Evolutionary conservation across 371 early-diverging fungal genomes (phyloP).

Genomic region (Mucor circinelloides): DNA sequence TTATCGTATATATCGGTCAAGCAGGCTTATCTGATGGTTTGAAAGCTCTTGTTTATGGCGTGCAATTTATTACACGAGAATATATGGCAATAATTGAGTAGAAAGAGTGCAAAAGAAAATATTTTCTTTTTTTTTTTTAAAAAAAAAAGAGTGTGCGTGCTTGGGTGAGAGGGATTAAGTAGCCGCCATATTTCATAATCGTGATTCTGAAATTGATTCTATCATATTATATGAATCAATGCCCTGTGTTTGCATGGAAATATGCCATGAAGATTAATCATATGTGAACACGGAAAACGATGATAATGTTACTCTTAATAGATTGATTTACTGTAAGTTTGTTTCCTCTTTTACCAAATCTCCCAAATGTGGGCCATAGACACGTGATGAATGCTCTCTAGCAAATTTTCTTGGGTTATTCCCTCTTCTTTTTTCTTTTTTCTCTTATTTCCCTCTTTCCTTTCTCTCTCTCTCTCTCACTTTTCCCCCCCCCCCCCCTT

Average conservation of each 20-base stretch:
- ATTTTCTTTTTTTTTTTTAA: neutral
- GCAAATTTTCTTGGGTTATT: neutral
- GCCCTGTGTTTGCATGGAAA: neutral
- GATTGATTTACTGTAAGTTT: neutral
- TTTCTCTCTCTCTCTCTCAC: neutral
- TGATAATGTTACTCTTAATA: neutral
- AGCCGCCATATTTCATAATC: neutral
- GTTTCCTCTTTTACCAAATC: neutral
- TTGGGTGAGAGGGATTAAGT: neutral
- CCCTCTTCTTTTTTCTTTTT: slow-evolving; percentile 8
- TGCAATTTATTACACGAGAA: no score
- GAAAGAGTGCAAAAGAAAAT: neutral
- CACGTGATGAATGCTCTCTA: slow-evolving; percentile 11
- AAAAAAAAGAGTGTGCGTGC: neutral
- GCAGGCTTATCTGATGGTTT: neutral
- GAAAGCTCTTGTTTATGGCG: neutral
- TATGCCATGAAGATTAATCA: neutral
- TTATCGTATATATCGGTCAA: no score
- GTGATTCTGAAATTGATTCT: neutral
- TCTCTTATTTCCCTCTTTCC: neutral
- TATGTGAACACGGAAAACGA: neutral
- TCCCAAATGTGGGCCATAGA: neutral
- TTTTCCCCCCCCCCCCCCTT: neutral
- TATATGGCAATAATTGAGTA: neutral
- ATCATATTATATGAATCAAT: neutral